Evolutionary conservation across 116 monocot species (phyloP), one percentile per base, ranked within the genome.

Genomic region (Posidonia oceanica): DNA sequence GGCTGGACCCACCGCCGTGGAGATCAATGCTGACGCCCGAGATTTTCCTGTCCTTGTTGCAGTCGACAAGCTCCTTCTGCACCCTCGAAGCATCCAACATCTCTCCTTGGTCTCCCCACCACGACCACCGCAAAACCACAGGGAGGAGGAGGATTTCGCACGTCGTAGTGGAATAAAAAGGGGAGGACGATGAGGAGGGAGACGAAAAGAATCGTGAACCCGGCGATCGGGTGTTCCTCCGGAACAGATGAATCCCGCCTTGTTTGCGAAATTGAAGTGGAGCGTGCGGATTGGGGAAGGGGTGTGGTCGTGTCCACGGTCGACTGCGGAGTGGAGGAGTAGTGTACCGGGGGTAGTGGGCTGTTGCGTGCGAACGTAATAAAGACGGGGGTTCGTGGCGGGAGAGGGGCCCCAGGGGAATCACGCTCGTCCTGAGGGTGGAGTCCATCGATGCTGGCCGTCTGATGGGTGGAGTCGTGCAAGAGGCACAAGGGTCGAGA

Each of bases 61-160:
- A 89, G 57, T 98, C 98, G 65, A 72, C 71, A 68, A 98, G 80
- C 77, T 98, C 98, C 79, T 87, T 98, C 84, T 98, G 93, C 54
- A 98, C 82, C 59, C 98, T 70, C 54, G 90, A 90, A 62, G 81
- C 70, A 71, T 93, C 93, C 83, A 98, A 62, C 98, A 93, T 98
- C 80, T 69, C 64, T 48, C 51, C 67, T 12, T 15, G 12, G 36
- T 66, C 23, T 14, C 72, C 37, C 29, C 63, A 0, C 16, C 29
- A 57, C 11, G 17, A 23, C 10, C 53, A 14, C 20, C 3, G 10
- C 20, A 18, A 18, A 20, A 38, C 21, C 17, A 15, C 38, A 29
- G 17, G 7, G 38, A 4, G 5, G 40, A 70, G 18, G 61, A 71
- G 59, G 54, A 53, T 36, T 36, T 56, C 54, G 16, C 20, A 36